These are phyloP conservation scores for Solidago caesia DNA, from an alignment of 129 eudicot genomes.

Conservation along the genomic window DNA sequence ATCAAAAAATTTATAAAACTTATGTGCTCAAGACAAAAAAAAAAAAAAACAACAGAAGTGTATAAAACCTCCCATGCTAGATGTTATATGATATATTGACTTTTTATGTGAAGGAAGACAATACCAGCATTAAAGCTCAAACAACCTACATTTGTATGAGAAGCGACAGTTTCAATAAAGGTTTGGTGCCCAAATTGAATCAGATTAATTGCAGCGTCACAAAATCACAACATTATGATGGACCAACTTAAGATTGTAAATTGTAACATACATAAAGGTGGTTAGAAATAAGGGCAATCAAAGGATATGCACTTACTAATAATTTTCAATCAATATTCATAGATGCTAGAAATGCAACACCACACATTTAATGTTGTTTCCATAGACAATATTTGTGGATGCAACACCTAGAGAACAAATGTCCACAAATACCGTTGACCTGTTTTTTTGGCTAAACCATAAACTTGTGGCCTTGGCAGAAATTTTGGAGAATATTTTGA, in stretches of 20 bases:
- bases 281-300: not conserved
- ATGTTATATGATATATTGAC: not conserved
- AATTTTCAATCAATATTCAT: not conserved
- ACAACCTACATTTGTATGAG: too few relatives aligned
- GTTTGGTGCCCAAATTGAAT: too few relatives aligned
- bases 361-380: slow-evolving; percentile 3
- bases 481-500: too few relatives aligned
- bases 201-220: not conserved
- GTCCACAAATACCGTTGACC: not conserved
- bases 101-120: not conserved
- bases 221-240: slow-evolving; percentile 14
- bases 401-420: not conserved
- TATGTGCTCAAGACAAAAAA: not conserved
- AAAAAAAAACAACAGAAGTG: not conserved
- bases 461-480: not conserved
- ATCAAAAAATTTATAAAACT: too few relatives aligned
- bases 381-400: not conserved
- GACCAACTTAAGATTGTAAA: not conserved
- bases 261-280: not conserved
- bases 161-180: too few relatives aligned
- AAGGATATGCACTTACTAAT: not conserved
- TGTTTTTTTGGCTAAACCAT: not conserved
- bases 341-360: not conserved
- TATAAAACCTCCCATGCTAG: not conserved
- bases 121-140: slow-evolving; percentile 12